Conservation (phyloP, 371 early-diverging fungal genomes). For the Mucor circinelloides region DNA sequence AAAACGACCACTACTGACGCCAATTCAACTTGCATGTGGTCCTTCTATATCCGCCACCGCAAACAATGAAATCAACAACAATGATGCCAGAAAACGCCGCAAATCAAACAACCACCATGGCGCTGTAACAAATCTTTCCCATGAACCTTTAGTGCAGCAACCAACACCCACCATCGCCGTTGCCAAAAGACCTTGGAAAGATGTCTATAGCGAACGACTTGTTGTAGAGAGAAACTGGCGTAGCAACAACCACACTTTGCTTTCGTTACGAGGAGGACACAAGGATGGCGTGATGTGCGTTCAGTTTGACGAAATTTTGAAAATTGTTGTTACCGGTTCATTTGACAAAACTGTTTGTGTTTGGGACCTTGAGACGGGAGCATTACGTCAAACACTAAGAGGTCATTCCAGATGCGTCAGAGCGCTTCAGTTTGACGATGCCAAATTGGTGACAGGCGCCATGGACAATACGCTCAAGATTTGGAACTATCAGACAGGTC, state of each 20-base stretch:
- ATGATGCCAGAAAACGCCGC: background rate
- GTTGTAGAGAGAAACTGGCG: slow-evolving; percentile 87
- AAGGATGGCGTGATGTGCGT: slow-evolving; percentile 87
- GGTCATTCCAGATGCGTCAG: slow-evolving; percentile 91
- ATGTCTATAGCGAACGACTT: slow-evolving; percentile 79
- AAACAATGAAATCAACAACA: background rate
- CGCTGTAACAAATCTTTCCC: background rate
- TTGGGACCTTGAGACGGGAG: slow-evolving; percentile 81
- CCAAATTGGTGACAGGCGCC: slow-evolving; percentile 83
- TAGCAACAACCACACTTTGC: slow-evolving; percentile 63
- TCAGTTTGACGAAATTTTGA: slow-evolving; percentile 76
- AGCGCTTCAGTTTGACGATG: slow-evolving; percentile 85
- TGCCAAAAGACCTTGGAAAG: slow-evolving; percentile 74
- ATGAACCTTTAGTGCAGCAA: background rate
- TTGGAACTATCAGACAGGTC: slow-evolving; percentile 94
- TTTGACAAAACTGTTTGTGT: slow-evolving; percentile 81
- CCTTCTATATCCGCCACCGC: background rate
- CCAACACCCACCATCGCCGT: background rate
- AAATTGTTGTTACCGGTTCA: slow-evolving; percentile 80
- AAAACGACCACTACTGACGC: background rate
- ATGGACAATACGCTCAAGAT: slow-evolving; percentile 93
- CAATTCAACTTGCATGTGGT: slow-evolving; percentile 11
- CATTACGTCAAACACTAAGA: slow-evolving; percentile 64
- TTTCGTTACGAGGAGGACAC: slow-evolving; percentile 74
- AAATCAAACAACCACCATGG: slow-evolving; percentile 2